Conservation (phyloP, 148 eudicot genomes). For the Spergularia bocconei region DNA sequence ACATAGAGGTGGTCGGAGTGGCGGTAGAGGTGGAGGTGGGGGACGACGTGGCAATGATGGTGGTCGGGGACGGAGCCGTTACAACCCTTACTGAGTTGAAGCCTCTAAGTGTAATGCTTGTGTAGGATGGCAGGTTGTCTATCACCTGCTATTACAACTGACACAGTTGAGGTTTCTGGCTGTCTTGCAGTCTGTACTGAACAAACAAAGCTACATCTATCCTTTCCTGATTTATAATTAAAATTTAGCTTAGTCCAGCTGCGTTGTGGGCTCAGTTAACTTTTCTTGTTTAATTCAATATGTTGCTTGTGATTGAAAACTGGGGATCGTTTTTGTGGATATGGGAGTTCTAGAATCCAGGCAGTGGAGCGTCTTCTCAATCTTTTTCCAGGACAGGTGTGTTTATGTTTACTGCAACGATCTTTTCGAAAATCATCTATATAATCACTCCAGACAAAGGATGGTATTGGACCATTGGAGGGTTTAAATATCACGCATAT, state of each 20-base stretch:
- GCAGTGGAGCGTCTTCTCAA: too few relatives aligned
- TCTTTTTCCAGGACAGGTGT: too few relatives aligned
- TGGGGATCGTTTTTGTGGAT: too few relatives aligned
- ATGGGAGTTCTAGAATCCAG: too few relatives aligned
- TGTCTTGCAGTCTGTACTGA: neutral
- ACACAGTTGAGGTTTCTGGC: neutral
- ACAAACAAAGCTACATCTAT: conserved; percentile 2
- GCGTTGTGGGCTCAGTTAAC: neutral
- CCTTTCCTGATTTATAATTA: neutral
- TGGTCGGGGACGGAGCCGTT: conserved; percentile 71
- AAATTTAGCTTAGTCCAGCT: neutral
- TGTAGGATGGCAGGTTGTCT: neutral
- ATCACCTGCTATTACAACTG: neutral
- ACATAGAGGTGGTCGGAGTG: conserved; percentile 50
- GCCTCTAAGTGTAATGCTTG: neutral
- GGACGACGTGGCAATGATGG: conserved; percentile 56
- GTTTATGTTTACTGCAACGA: too few relatives aligned
- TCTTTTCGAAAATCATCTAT: too few relatives aligned
- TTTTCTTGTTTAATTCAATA: too few relatives aligned
- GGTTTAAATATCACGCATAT: too few relatives aligned
- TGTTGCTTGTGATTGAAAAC: too few relatives aligned
- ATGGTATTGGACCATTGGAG: too few relatives aligned
- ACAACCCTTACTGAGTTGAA: conserved; percentile 58
- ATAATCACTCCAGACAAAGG: too few relatives aligned
- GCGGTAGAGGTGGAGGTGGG: conserved; percentile 54